phyloP scores from a whole-genome alignment of 352 stramenopile genomes.

The Thalassiosira livingstoniorum region DNA sequence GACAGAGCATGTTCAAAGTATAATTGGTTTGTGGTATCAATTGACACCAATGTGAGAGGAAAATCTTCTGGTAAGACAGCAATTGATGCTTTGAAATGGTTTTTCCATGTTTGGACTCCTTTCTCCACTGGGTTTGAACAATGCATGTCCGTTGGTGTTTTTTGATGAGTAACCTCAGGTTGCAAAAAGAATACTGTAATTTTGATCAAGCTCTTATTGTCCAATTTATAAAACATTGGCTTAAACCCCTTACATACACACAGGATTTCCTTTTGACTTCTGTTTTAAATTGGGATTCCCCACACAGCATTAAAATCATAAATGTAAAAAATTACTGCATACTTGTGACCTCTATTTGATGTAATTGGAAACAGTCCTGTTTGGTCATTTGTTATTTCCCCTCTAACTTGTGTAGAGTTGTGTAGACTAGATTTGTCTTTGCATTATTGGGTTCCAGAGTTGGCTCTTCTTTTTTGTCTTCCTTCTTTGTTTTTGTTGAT shows the following conservation, averaged over 20 bases:
- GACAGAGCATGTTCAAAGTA: slow-evolving; percentile 14
- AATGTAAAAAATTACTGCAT: neutral
- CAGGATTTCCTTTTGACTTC: neutral
- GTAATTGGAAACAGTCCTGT: slow-evolving; percentile 12
- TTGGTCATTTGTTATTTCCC: slow-evolving; percentile 17
- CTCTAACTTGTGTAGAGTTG: neutral
- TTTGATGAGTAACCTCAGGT: slow-evolving; percentile 17
- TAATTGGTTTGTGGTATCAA: neutral
- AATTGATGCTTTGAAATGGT: slow-evolving; percentile 47
- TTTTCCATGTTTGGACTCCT: slow-evolving; percentile 64
- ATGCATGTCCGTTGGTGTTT: slow-evolving; percentile 50
- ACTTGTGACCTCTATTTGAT: neutral
- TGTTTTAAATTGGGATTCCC: slow-evolving; percentile 12
- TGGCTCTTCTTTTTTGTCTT: no score
- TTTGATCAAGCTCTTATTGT: slow-evolving; percentile 46
- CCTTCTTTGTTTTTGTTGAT: no score
- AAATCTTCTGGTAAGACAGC: neutral
- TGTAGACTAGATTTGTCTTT: neutral
- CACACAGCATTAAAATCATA: slow-evolving; percentile 7
- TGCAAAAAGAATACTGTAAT: slow-evolving; percentile 37
- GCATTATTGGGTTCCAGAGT: neutral
- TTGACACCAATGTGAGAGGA: slow-evolving; percentile 1
- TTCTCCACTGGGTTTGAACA: slow-evolving; percentile 49
- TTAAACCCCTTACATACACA: slow-evolving; percentile 6
- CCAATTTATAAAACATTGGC: slow-evolving; percentile 21